Evolutionary conservation across 306 rosid species (phyloP), one percentile per base, ranked within the genome.

Genomic region (Cicer judaicum): DNA sequence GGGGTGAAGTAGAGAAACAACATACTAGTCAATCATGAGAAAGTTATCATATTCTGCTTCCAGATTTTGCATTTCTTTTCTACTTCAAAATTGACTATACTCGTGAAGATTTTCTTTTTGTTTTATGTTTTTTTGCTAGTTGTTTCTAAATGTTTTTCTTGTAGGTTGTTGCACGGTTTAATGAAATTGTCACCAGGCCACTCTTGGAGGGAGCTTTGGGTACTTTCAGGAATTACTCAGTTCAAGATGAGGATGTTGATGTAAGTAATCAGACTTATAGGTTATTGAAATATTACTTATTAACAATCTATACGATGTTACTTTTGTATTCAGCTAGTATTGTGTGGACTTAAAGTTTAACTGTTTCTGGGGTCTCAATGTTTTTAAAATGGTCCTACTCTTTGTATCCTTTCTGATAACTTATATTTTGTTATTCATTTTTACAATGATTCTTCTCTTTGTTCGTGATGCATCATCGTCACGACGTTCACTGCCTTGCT

Each of bases 151-250:
- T 41, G n/a, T 29, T 79, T 52, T 46, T 41, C 50, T 76, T 73
- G 79, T 83, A 93, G 99, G 99, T 91, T 78, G 96, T 92, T 47
- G 95, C 97, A 2, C 89, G 97, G 76, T 94, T 94, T 81, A 94
- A 91, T 83, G 99, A 94, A 86, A 88, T 91, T 2, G 53, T 94
- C 63, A 94, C 97, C 36, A 94, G 80, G 82, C 92, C 60, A 21
- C 92, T 92, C 72, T 78, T 94, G 53, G 97, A 94, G 80, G 99
- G 99, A 62, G 99, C 99, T 64, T 85, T 94, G 85, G 61, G 85
- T 68, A 82, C 97, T 65, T 91, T 91, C 88, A 84, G 84, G 77
- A 86, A 86, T 70, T 94, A 88, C 74, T 85, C 89, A 2, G 92
- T 91, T 69, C 80, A 76, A 80, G 99, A 91, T 36, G 97, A 94